Conservation (phyloP, 495 filamentous ascomycete species). For the Aeminium ludgeri region DNA sequence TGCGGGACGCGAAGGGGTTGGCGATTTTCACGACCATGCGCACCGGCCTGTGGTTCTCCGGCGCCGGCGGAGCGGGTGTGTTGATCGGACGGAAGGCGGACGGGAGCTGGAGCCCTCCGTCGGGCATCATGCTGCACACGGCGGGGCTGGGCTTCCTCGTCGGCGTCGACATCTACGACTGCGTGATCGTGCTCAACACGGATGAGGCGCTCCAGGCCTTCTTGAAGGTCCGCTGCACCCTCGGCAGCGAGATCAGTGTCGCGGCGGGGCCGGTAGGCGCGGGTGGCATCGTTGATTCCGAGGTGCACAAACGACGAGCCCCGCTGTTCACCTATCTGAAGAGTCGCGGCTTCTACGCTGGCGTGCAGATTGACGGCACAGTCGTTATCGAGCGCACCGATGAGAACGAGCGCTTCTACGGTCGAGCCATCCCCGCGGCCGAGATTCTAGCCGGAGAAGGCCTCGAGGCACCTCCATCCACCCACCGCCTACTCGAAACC, state of each 20-base stretch:
- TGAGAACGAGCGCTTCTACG: constrained; percentile 81
- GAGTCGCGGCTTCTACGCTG: constrained; percentile 66
- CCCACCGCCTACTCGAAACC: constrained; percentile 54
- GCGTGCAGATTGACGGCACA: constrained; percentile 69
- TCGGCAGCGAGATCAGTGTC: constrained; percentile 64
- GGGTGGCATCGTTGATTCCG: constrained; percentile 56
- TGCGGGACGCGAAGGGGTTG: constrained; percentile 69
- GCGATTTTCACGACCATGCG: constrained; percentile 90
- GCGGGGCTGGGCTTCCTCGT: constrained; percentile 74
- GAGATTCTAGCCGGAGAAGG: constrained; percentile 74
- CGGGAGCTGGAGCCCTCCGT: constrained; percentile 77
- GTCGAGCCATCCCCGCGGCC: constrained; percentile 49
- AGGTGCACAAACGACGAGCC: constrained; percentile 48
- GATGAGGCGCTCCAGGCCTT: constrained; percentile 65
- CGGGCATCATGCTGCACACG: constrained; percentile 75
- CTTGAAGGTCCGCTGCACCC: constrained; percentile 54
- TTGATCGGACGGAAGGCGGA: constrained; percentile 63
- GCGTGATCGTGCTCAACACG: constrained; percentile 77
- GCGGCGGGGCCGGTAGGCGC: constrained; percentile 66
- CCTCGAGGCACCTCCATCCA: constrained; percentile 44
- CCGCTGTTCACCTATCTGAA: constrained; percentile 83
- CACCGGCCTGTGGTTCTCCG: constrained; percentile 77
- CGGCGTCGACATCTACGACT: constrained; percentile 87
- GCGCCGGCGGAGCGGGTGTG: constrained; percentile 71
- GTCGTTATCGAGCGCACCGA: constrained; percentile 70